Percentiles rank a stretch among this genome's conserved stretches.
Conservation (phyloP, 352 stramenopile genomes). For the Phytophthora cryptogea region DNA sequence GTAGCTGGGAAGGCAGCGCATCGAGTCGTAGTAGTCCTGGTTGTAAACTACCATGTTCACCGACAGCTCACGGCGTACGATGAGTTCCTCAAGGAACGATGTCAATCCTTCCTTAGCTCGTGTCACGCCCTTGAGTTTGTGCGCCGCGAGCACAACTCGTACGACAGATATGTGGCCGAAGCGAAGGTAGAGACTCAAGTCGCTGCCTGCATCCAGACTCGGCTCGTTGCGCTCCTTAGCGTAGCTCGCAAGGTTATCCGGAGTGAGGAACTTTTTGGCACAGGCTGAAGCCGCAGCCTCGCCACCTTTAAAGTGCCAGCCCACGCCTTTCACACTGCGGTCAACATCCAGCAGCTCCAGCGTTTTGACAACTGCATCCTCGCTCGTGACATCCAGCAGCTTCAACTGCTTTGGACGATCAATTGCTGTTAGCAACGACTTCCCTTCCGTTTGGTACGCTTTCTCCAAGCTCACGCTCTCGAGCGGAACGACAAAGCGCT, state of each 20-base stretch:
- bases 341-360: slow-evolving; percentile 69
- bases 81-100: slow-evolving; percentile 97
- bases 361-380: slow-evolving; percentile 32
- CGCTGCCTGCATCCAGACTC: slow-evolving; percentile 90
- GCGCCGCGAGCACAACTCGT: slow-evolving; percentile 57
- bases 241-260: slow-evolving; percentile 73
- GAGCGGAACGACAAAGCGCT: slow-evolving; percentile 82
- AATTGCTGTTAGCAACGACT: slow-evolving; percentile 33
- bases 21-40: slow-evolving; percentile 95
- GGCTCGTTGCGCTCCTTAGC: slow-evolving; percentile 94
- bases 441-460: slow-evolving; percentile 30
- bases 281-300: slow-evolving; percentile 62
- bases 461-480: slow-evolving; percentile 39
- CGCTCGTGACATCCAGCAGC: slow-evolving; percentile 50
- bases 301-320: slow-evolving; percentile 66
- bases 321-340: slow-evolving; percentile 53
- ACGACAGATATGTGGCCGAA: slow-evolving; percentile 90
- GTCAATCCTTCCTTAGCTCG: slow-evolving; percentile 78
- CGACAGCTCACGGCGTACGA: slow-evolving; percentile 96
- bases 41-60: slow-evolving; percentile 99
- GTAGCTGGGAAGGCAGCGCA: slow-evolving; percentile 90
- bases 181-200: slow-evolving; percentile 94
- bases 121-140: slow-evolving; percentile 73
- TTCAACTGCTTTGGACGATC: slow-evolving; percentile 24
- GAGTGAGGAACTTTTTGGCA: slow-evolving; percentile 89